Evolutionary conservation across 805 yeast species (phyloP).

Genomic region (Blastobotrys chiropterorum): DNA sequence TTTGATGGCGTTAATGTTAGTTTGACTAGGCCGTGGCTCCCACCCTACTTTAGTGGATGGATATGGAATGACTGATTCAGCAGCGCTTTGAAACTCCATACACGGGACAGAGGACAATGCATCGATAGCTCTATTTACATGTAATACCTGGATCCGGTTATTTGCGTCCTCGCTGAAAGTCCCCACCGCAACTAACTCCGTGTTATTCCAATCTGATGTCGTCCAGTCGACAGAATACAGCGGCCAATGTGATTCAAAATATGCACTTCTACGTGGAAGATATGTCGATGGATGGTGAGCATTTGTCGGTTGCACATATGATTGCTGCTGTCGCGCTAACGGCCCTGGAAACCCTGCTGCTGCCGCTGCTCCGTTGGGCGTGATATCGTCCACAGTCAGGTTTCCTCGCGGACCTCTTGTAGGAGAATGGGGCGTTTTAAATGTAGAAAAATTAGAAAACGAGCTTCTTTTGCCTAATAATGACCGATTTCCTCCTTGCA

Average conservation of each 20-base stretch:
- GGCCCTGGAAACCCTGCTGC: constrained; percentile 7
- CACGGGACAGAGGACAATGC: constrained; percentile 24
- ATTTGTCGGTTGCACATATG: background rate
- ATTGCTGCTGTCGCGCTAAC: background rate
- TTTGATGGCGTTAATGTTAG: constrained; percentile 32
- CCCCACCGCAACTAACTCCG: constrained; percentile 57
- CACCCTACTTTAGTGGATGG: constrained; percentile 71
- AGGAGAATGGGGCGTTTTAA: constrained; percentile 18
- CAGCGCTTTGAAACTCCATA: constrained; percentile 38
- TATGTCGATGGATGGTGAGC: background rate
- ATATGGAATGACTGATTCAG: constrained; percentile 52
- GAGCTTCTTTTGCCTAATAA: constrained; percentile 24
- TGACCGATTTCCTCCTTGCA: constrained; percentile 18
- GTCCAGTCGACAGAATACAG: constrained; percentile 51
- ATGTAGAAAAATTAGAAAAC: constrained; percentile 22
- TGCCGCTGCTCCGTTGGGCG: constrained; percentile 11
- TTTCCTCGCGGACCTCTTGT: background rate
- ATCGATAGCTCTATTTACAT: constrained; percentile 15
- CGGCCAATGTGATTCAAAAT: constrained; percentile 45
- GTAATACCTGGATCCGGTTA: constrained; percentile 48
- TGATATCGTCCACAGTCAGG: background rate
- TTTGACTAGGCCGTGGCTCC: constrained; percentile 45
- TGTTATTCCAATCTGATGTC: constrained; percentile 28
- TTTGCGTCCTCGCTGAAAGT: constrained; percentile 72
- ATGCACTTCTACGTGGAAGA: constrained; percentile 34